These are phyloP conservation scores for Vigna mungo DNA, from an alignment of 306 rosid genomes.

Conservation along the genomic window DNA sequence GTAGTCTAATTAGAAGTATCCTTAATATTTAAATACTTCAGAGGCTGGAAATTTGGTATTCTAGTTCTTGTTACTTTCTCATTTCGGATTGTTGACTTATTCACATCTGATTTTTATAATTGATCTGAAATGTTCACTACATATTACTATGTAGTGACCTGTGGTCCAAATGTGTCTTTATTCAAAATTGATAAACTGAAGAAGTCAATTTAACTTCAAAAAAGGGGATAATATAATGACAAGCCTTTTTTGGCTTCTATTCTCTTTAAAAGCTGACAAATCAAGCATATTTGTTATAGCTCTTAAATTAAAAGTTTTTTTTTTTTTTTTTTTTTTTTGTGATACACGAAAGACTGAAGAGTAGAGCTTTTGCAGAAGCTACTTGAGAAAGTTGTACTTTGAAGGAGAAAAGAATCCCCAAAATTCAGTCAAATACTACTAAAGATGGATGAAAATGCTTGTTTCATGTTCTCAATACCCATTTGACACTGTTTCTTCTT, in stretches of 20 bases:
- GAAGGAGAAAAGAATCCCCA: neutral
- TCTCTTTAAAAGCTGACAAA: neutral
- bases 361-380: neutral
- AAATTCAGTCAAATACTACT: neutral
- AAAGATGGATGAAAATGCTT: conserved; percentile 11
- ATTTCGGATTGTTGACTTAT: conserved; percentile 7
- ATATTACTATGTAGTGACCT: neutral
- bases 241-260: neutral
- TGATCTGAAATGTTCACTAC: conserved; percentile 19
- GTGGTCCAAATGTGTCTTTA: conserved; percentile 28
- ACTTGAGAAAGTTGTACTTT: neutral
- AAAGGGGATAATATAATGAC: neutral
- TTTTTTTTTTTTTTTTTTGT: neutral
- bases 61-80: conserved; percentile 4
- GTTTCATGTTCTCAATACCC: conserved; percentile 21
- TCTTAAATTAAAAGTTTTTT: neutral
- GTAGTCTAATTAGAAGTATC: conserved; percentile 50
- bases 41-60: conserved; percentile 34
- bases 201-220: conserved; percentile 22
- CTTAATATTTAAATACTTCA: conserved; percentile 13
- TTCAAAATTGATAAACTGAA: conserved; percentile 29
- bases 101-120: conserved; percentile 22
- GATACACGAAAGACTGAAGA: neutral
- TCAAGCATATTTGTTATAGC: neutral
- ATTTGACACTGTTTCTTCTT: conserved; percentile 21